These are phyloP conservation scores for Rhododendron griersonianum DNA, from an alignment of 148 eudicot species.

Conservation along the genomic window DNA sequence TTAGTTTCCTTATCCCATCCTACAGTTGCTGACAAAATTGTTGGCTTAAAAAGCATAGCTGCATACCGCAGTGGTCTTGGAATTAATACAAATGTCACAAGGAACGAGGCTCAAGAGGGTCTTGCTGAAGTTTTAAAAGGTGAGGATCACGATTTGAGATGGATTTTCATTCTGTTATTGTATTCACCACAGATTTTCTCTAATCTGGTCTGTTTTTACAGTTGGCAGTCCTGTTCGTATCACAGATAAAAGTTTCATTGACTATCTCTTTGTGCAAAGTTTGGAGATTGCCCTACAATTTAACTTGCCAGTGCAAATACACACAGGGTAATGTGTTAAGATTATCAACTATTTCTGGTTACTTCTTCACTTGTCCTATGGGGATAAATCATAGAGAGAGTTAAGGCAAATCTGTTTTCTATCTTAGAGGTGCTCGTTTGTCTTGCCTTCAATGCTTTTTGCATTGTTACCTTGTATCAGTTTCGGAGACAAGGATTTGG, in stretches of 20 bases:
- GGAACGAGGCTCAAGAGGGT: conserved; percentile 68
- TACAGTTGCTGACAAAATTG: conserved; percentile 59
- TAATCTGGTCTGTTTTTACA: conserved; percentile 32
- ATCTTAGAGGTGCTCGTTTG: background rate
- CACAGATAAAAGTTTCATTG: conserved; percentile 67
- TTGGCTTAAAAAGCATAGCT: conserved; percentile 90
- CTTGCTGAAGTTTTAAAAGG: conserved; percentile 68
- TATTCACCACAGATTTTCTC: background rate
- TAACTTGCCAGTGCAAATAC: conserved; percentile 87
- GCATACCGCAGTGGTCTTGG: conserved; percentile 96
- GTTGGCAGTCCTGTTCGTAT: conserved; percentile 70
- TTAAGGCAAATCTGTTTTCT: background rate
- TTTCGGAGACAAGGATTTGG: conserved; percentile 93
- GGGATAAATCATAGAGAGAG: background rate
- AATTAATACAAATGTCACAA: conserved; percentile 70
- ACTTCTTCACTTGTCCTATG: background rate
- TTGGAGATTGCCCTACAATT: conserved; percentile 71
- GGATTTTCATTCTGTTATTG: background rate
- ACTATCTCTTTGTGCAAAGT: conserved; percentile 65
- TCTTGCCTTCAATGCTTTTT: background rate
- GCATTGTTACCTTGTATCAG: conserved; percentile 26
- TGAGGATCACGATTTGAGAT: conserved; percentile 25
- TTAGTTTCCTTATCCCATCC: conserved; percentile 42
- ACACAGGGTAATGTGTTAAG: conserved; percentile 69
- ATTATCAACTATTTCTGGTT: background rate